These are phyloP conservation scores for Schwanniomyces yamadae DNA, from an alignment of 805 yeast species.

Conservation along the genomic window DNA sequence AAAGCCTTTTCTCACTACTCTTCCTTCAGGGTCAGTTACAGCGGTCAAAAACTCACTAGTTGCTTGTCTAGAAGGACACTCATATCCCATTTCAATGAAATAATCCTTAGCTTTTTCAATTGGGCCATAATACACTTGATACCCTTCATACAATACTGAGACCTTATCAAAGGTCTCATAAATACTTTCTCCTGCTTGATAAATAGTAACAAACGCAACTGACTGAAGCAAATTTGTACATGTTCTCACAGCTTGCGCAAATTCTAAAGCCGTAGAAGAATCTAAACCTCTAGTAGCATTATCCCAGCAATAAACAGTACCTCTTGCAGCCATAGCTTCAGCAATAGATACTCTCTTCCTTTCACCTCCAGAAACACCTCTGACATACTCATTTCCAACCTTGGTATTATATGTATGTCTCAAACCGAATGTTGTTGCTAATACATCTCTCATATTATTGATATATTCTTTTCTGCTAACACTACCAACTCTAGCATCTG, in stretches of 20 bases:
- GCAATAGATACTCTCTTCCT: conserved; percentile 70
- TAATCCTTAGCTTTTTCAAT: conserved; percentile 47
- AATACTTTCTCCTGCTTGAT: conserved; percentile 67
- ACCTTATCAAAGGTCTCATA: conserved; percentile 61
- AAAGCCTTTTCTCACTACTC: conserved; percentile 35
- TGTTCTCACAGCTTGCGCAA: conserved; percentile 57
- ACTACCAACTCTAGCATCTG: conserved; percentile 60
- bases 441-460: conserved; percentile 51
- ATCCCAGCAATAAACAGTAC: conserved; percentile 61
- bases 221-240: conserved; percentile 55
- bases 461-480: conserved; percentile 56
- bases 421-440: conserved; percentile 55
- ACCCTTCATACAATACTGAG: conserved; percentile 58
- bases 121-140: conserved; percentile 61
- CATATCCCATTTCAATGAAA: conserved; percentile 36
- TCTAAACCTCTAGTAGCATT: conserved; percentile 72
- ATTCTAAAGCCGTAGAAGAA: conserved; percentile 69
- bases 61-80: conserved; percentile 41
- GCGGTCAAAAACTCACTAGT: conserved; percentile 37
- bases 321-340: conserved; percentile 56
- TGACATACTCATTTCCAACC: conserved; percentile 64
- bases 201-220: conserved; percentile 64
- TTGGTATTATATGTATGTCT: conserved; percentile 60
- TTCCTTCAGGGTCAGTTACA: conserved; percentile 28
- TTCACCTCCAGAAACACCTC: conserved; percentile 76